Evolutionary conservation across 306 rosid species (phyloP).

Genomic region (Luffa acutangula): DNA sequence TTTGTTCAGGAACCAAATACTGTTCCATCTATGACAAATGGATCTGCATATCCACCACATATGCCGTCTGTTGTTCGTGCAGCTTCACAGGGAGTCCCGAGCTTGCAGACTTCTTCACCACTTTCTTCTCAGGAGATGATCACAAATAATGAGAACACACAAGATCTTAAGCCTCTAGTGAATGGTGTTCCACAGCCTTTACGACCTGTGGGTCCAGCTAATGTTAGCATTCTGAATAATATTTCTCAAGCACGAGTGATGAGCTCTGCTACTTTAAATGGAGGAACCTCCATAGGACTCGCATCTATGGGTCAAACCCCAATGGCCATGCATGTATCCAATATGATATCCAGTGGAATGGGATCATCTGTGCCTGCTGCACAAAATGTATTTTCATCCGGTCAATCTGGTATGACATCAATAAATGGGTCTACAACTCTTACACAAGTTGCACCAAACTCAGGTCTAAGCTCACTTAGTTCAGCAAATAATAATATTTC

Average conservation of each 20-base stretch:
- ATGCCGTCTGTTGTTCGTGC: conserved; percentile 60
- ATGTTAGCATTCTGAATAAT: conserved; percentile 75
- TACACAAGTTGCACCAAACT: conserved; percentile 66
- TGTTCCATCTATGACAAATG: conserved; percentile 60
- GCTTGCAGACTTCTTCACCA: conserved; percentile 84
- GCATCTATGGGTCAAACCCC: conserved; percentile 73
- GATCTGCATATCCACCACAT: conserved; percentile 63
- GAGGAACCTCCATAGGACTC: conserved; percentile 71
- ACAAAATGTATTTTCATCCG: conserved; percentile 79
- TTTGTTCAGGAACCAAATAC: conserved; percentile 75
- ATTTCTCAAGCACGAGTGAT: conserved; percentile 77
- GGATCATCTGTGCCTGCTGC: conserved; percentile 69
- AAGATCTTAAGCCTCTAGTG: conserved; percentile 71
- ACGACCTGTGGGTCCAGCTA: conserved; percentile 65
- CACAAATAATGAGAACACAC: conserved; percentile 57
- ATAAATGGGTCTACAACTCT: conserved; percentile 58
- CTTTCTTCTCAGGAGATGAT: conserved; percentile 77
- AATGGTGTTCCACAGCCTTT: conserved; percentile 47
- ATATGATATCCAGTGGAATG: conserved; percentile 97
- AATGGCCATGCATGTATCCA: conserved; percentile 89
- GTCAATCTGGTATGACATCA: conserved; percentile 48
- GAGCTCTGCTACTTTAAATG: conserved; percentile 62
- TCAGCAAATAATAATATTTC: conserved; percentile 55
- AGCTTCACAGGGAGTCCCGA: conserved; percentile 67
- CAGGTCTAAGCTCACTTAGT: conserved; percentile 55